Percentiles rank a stretch among this genome's conserved stretches.
These are phyloP conservation scores for Tylopilus felleus DNA, from an alignment of 768 basidiomycete genomes.

Conservation along the genomic window DNA sequence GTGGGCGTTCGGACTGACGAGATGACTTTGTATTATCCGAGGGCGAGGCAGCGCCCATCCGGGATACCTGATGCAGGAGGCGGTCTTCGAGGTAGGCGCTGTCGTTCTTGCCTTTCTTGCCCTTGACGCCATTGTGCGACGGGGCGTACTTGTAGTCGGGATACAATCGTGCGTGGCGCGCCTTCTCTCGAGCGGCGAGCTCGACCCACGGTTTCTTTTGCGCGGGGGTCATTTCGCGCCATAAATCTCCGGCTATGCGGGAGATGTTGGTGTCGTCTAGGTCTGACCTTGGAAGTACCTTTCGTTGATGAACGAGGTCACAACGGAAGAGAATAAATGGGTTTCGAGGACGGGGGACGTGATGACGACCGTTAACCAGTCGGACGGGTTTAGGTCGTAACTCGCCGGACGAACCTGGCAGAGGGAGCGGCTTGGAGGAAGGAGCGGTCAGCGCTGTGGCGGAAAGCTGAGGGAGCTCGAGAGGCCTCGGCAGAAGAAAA, in stretches of 20 bases:
- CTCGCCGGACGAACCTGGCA: constrained; percentile 25
- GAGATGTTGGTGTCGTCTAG: constrained; percentile 67
- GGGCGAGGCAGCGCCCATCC: not conserved
- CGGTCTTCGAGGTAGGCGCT: constrained; percentile 6
- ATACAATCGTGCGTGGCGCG: constrained; percentile 37
- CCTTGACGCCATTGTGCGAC: constrained; percentile 16
- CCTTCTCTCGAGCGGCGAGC: constrained; percentile 49
- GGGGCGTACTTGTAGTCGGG: constrained; percentile 46
- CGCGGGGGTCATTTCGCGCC: constrained; percentile 51
- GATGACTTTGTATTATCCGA: constrained; percentile 1
- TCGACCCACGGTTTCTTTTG: constrained; percentile 49
- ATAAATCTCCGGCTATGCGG: constrained; percentile 62
- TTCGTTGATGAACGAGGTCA: constrained; percentile 63
- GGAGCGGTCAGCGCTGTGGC: not conserved
- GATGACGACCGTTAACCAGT: constrained; percentile 30
- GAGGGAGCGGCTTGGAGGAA: constrained; percentile 19
- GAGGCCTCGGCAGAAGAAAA: constrained; percentile 6
- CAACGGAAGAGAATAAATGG: constrained; percentile 80
- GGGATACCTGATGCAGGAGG: constrained; percentile 11
- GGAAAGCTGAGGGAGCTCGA: constrained; percentile 4
- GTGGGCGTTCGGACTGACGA: constrained; percentile 16
- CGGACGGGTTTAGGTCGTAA: constrained; percentile 15
- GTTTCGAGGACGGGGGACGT: constrained; percentile 71
- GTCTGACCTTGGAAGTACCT: constrained; percentile 52
- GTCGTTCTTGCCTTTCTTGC: constrained; percentile 19